Evolutionary conservation across 768 basidiomycete species (phyloP).

Genomic region (Russula olivacea): DNA sequence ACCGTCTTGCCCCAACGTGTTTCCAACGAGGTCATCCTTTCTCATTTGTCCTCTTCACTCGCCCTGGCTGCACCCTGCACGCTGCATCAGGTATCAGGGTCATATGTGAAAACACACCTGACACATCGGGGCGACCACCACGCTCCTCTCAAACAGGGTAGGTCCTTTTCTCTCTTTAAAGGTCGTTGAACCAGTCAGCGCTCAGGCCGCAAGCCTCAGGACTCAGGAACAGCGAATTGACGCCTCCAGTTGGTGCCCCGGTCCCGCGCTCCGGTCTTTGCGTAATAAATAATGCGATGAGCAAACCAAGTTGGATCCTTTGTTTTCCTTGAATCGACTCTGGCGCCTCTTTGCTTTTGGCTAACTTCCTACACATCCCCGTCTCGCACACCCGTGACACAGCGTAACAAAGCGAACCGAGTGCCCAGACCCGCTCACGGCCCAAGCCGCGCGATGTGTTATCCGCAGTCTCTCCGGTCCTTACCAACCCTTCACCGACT

Average conservation of each 20-base stretch:
- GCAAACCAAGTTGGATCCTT: not conserved
- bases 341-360: not conserved
- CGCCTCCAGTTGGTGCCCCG: not conserved
- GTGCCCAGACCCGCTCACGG: not conserved
- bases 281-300: not conserved
- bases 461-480: conserved; percentile 8
- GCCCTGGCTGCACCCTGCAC: not conserved
- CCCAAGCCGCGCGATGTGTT: too few relatives aligned
- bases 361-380: conserved; percentile 7
- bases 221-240: not conserved
- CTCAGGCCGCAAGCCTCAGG: not conserved
- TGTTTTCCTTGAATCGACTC: conserved; percentile 11
- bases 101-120: conserved; percentile 11
- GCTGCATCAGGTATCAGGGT: not conserved
- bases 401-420: conserved; percentile 1
- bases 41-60: not conserved
- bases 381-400: conserved; percentile 2
- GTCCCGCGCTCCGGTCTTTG: conserved; percentile 2
- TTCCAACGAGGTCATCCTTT: conserved; percentile 15
- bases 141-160: not conserved
- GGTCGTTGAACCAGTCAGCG: not conserved
- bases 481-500: conserved; percentile 8
- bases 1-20: conserved; percentile 9
- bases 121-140: not conserved
- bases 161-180: not conserved